Evolutionary conservation across 116 monocot species (phyloP).

Genomic region (Phalaenopsis hybrid): DNA sequence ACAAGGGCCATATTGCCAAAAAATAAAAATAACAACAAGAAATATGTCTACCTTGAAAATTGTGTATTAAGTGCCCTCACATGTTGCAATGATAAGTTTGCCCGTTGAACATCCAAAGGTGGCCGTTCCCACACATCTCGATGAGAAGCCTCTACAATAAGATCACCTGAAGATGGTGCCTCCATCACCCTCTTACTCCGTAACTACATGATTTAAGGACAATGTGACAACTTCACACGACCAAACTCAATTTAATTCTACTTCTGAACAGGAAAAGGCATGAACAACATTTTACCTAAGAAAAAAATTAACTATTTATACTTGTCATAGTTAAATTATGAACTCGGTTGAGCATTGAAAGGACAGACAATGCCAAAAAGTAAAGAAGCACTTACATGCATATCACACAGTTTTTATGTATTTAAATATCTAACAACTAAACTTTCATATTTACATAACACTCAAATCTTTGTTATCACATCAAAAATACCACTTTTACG

Average conservation of each 20-base stretch:
- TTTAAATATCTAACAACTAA: too few relatives aligned
- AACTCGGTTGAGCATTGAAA: background rate
- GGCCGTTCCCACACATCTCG: constrained; percentile 25
- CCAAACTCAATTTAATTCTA: background rate
- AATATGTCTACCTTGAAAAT: constrained; percentile 61
- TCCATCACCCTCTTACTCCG: constrained; percentile 76
- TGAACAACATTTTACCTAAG: background rate
- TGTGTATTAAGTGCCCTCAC: constrained; percentile 89
- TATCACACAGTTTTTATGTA: too few relatives aligned
- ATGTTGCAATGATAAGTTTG: constrained; percentile 46
- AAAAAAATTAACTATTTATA: background rate
- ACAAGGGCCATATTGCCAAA: background rate
- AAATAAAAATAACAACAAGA: background rate
- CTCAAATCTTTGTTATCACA: too few relatives aligned
- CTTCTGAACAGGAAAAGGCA: background rate
- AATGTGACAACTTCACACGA: constrained; percentile 9
- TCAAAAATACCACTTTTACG: too few relatives aligned
- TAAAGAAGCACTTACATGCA: too few relatives aligned
- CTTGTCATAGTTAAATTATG: background rate
- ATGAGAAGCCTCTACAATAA: constrained; percentile 53
- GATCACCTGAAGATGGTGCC: constrained; percentile 52
- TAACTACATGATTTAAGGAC: constrained; percentile 34
- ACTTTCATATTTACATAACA: too few relatives aligned
- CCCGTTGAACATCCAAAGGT: constrained; percentile 29
- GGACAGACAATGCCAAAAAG: background rate